Conservation (phyloP, 2,329 filamentous ascomycete species). For the Cercospora canescens region DNA sequence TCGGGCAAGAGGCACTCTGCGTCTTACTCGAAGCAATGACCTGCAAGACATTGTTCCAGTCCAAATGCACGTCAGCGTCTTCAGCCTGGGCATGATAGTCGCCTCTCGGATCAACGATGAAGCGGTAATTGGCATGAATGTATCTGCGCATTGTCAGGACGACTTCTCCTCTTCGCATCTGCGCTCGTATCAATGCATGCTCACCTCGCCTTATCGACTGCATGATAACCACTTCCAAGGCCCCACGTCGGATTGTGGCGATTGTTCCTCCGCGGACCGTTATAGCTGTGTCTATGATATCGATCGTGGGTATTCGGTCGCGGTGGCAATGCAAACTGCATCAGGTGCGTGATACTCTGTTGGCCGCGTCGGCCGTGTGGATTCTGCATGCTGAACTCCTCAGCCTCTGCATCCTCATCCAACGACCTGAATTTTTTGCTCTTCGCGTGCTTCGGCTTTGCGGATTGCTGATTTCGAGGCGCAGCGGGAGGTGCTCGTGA, state of each 20-base stretch:
- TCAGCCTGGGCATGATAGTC: conserved; percentile 78
- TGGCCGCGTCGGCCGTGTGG: conserved; percentile 73
- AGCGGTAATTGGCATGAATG: conserved; percentile 95
- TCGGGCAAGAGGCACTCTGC: conserved; percentile 86
- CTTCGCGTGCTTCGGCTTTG: conserved; percentile 80
- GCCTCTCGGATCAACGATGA: conserved; percentile 82
- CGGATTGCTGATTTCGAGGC: conserved; percentile 73
- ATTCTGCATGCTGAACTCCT: conserved; percentile 48
- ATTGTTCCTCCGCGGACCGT: conserved; percentile 43
- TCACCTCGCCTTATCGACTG: conserved; percentile 84
- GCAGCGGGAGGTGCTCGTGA: conserved; percentile 32
- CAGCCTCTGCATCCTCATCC: conserved; percentile 85
- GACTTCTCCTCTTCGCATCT: not conserved
- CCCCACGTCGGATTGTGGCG: conserved; percentile 79
- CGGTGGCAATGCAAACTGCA: conserved; percentile 84
- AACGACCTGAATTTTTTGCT: conserved; percentile 69
- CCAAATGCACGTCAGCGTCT: conserved; percentile 84
- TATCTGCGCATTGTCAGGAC: conserved; percentile 54
- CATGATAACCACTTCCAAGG: conserved; percentile 83
- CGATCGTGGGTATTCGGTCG: conserved; percentile 63
- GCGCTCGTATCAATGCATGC: conserved; percentile 1
- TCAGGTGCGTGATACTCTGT: conserved; percentile 93
- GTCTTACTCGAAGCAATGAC: conserved; percentile 88
- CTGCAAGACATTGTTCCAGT: conserved; percentile 89
- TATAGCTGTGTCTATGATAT: conserved; percentile 37